These are phyloP conservation scores for Articulospora tetracladia DNA, from an alignment of 495 filamentous ascomycete species.

Conservation along the genomic window DNA sequence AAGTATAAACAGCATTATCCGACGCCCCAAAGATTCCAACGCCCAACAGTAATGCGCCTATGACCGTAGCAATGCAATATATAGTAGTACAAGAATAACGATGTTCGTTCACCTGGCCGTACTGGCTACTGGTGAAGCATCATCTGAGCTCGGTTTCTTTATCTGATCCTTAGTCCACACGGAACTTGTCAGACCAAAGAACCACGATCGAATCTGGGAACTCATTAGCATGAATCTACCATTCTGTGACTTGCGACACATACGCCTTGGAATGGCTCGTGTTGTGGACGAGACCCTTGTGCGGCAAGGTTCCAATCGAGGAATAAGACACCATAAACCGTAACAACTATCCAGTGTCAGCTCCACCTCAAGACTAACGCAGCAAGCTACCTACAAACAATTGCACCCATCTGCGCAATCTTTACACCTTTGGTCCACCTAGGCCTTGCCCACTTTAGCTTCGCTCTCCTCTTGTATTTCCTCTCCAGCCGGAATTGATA, in stretches of 20 bases:
- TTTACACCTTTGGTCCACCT: slow-evolving; percentile 68
- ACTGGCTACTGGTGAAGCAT: slow-evolving; percentile 22
- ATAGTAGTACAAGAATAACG: not conserved
- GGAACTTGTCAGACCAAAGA: slow-evolving; percentile 28
- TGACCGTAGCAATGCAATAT: not conserved
- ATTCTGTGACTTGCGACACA: not conserved
- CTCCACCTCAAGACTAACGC: not conserved
- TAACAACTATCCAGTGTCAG: slow-evolving; percentile 47
- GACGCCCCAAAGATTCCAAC: too few species aligned
- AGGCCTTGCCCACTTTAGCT: slow-evolving; percentile 71
- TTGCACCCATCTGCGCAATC: slow-evolving; percentile 63
- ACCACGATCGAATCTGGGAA: slow-evolving; percentile 29
- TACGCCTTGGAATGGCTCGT: slow-evolving; percentile 59
- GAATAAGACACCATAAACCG: slow-evolving; percentile 71
- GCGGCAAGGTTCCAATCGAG: slow-evolving; percentile 60
- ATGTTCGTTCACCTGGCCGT: slow-evolving; percentile 7
- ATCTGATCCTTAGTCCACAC: slow-evolving; percentile 28
- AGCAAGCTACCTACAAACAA: slow-evolving; percentile 50
- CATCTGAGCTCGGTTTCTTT: slow-evolving; percentile 19
- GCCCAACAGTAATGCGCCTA: too few species aligned
- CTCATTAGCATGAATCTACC: not conserved
- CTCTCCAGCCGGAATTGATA: slow-evolving; percentile 85
- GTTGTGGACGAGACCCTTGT: slow-evolving; percentile 30
- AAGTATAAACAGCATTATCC: too few species aligned
- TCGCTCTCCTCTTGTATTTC: slow-evolving; percentile 63